Evolutionary conservation across 75 land plant genomes (phyloP).

Genomic region (Sequoiadendron giganteum): DNA sequence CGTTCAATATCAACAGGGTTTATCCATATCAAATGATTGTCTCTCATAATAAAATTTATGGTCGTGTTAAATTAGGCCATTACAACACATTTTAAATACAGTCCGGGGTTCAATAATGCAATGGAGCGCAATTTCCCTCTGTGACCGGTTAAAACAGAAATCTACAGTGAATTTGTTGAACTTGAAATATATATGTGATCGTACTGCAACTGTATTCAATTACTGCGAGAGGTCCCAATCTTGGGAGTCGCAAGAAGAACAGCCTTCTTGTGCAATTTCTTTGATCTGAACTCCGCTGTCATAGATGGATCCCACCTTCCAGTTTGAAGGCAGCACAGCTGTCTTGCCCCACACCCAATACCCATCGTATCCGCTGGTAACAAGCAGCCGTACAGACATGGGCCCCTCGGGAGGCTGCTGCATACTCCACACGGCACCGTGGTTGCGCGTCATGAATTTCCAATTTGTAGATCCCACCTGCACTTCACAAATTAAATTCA

Average conservation of each 20-base stretch:
- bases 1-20: too few species aligned
- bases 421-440: conserved; percentile 46
- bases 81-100: too few species aligned
- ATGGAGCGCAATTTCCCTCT: too few species aligned
- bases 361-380: conserved; percentile 25
- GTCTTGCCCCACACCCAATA: conserved; percentile 17
- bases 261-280: conserved; percentile 19
- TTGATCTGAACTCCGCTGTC: conserved; percentile 25
- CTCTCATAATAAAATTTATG: too few species aligned
- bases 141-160: too few species aligned
- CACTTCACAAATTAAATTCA: background rate
- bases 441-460: conserved; percentile 33
- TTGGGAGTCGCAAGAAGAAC: conserved; percentile 11
- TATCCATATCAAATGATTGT: too few species aligned
- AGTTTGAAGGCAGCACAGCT: conserved; percentile 22
- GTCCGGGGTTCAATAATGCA: too few species aligned
- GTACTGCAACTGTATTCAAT: background rate
- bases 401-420: conserved; percentile 35
- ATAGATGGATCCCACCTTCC: conserved; percentile 32
- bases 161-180: too few species aligned
- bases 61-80: too few species aligned
- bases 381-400: conserved; percentile 15
- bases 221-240: background rate
- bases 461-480: conserved; percentile 23
- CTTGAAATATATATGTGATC: too few species aligned